Conservation (phyloP, 192 early-diverging fungal species). For the Gamsiella multidivaricata region DNA sequence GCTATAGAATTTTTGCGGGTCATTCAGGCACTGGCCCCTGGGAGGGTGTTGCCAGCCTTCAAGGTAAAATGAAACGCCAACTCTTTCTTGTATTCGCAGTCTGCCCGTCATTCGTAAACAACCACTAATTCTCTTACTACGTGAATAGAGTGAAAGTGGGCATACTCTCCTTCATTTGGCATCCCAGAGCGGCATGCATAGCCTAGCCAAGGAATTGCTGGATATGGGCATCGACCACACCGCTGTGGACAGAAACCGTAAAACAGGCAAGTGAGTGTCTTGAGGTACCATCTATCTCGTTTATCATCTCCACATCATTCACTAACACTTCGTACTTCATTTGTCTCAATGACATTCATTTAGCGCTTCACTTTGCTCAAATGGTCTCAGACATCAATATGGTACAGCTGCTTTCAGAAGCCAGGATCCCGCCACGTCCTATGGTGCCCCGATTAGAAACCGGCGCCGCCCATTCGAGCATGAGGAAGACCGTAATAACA, state of each 20-base stretch:
- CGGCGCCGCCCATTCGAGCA: neutral
- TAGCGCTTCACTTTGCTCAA: slow-evolving; percentile 13
- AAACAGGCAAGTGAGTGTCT: slow-evolving; percentile 17
- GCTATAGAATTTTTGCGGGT: slow-evolving; percentile 34
- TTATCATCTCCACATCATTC: too few relatives aligned
- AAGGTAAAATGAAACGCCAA: slow-evolving; percentile 6
- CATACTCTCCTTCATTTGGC: slow-evolving; percentile 39
- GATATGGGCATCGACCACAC: slow-evolving; percentile 47
- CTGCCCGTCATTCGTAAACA: too few relatives aligned
- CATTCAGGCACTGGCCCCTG: slow-evolving; percentile 39
- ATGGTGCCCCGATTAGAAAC: slow-evolving; percentile 22
- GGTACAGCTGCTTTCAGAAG: slow-evolving; percentile 2
- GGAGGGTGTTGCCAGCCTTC: slow-evolving; percentile 32
- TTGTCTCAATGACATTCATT: too few relatives aligned
- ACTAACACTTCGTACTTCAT: too few relatives aligned
- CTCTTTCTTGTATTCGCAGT: neutral
- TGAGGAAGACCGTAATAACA: slow-evolving; percentile 14
- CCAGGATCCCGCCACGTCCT: slow-evolving; percentile 33
- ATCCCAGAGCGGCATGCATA: slow-evolving; percentile 22
- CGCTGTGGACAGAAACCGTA: slow-evolving; percentile 38
- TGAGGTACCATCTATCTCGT: too few relatives aligned
- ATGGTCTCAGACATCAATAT: neutral
- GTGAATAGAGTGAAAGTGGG: slow-evolving; percentile 24
- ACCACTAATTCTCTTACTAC: too few relatives aligned
- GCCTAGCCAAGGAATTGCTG: slow-evolving; percentile 22